Conservation (phyloP, 208 protist species). For the Lotmaria passim region DNA sequence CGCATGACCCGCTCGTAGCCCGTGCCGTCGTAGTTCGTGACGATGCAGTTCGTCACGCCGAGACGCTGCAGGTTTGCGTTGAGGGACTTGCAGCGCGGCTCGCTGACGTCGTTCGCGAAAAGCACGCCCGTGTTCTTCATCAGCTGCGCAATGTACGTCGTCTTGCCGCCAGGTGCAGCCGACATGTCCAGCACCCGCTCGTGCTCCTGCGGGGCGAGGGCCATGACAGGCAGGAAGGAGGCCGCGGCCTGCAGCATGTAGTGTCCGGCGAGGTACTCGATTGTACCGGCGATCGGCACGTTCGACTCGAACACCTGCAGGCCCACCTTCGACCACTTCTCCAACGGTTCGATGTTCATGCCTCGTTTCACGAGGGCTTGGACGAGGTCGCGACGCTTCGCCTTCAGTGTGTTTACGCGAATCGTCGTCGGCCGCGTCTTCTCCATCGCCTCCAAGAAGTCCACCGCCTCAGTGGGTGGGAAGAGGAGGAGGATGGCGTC, state of each 20-base stretch:
- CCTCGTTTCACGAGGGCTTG: constrained; percentile 95
- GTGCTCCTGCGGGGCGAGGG: constrained; percentile 94
- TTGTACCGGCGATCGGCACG: constrained; percentile 98
- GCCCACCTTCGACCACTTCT: constrained; percentile 97
- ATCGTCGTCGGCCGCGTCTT: constrained; percentile 98
- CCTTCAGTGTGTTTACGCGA: constrained; percentile 98
- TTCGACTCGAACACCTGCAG: constrained; percentile 98
- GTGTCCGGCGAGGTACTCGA: constrained; percentile 99
- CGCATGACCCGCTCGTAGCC: constrained; percentile 91
- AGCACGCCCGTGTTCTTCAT: constrained; percentile 99
- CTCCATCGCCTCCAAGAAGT: constrained; percentile 98
- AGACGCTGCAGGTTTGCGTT: constrained; percentile 97
- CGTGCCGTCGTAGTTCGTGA: constrained; percentile 96
- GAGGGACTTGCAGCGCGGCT: constrained; percentile 95
- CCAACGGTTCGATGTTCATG: constrained; percentile 97
- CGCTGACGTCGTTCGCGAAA: constrained; percentile 98
- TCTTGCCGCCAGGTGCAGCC: constrained; percentile 99
- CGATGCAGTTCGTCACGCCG: constrained; percentile 93
- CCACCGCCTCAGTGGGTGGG: constrained; percentile 88
- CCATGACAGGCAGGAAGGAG: constrained; percentile 98
- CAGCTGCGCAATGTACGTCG: constrained; percentile 97
- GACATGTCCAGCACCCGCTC: constrained; percentile 98
- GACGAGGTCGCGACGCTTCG: constrained; percentile 95
- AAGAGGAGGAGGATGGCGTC: constrained; percentile 96
- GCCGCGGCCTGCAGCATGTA: constrained; percentile 99